phyloP scores from a whole-genome alignment of 345 rosid genomes.

The Turritis glabra region DNA sequence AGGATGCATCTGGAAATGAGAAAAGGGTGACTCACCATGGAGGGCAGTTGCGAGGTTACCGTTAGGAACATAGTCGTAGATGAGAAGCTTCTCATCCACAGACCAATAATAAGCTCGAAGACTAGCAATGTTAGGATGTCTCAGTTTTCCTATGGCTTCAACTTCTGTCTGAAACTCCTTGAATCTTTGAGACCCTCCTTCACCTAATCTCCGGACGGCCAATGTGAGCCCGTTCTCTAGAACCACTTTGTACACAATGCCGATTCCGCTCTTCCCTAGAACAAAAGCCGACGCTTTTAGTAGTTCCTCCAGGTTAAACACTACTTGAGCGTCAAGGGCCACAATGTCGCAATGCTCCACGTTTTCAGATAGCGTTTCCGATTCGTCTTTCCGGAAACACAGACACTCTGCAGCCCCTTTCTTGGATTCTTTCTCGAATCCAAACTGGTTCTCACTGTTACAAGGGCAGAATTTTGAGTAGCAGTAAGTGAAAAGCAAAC shows the following conservation, averaged over 20 bases:
- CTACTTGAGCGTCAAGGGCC: constrained; percentile 70
- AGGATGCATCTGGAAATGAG: neutral
- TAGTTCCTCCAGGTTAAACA: constrained; percentile 87
- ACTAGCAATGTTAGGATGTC: constrained; percentile 83
- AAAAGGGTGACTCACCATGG: constrained; percentile 61
- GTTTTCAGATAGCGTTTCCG: constrained; percentile 72
- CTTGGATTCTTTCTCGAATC: constrained; percentile 62
- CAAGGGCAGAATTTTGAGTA: constrained; percentile 61
- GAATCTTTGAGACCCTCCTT: constrained; percentile 94
- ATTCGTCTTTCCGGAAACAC: constrained; percentile 83
- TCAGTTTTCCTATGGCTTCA: constrained; percentile 90
- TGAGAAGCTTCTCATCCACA: constrained; percentile 92
- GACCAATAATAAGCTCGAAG: constrained; percentile 98
- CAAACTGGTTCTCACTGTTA: constrained; percentile 48
- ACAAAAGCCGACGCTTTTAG: constrained; percentile 98
- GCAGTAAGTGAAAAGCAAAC: constrained; percentile 82
- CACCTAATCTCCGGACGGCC: constrained; percentile 91
- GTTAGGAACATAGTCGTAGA: constrained; percentile 76
- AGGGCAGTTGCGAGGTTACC: constrained; percentile 86
- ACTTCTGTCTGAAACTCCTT: constrained; percentile 97
- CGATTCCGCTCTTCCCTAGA: constrained; percentile 93
- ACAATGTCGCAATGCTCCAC: constrained; percentile 82
- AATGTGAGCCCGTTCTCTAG: constrained; percentile 85
- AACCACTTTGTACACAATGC: constrained; percentile 95
- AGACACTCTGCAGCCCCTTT: constrained; percentile 52